Base-by-base conservation (phyloP, 495 filamentous ascomycete species). In the Chaetomium tenue region DNA sequence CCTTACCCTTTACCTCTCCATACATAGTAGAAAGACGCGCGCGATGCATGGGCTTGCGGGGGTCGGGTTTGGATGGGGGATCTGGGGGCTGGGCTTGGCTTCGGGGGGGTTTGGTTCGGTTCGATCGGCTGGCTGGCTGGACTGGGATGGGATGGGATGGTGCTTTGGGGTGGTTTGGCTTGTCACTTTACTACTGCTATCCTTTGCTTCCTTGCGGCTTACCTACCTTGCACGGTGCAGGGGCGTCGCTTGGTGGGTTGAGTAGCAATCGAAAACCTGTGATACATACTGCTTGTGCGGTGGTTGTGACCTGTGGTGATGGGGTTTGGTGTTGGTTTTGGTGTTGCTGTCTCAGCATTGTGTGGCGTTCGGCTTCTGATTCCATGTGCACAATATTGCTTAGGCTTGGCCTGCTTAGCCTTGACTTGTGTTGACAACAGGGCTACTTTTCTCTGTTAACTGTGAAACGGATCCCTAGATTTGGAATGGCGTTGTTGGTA, bases 21-120 rank as follows among this genome's bases (percentile, higher is more conserved):
- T 37, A 37, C 33, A 37, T 37, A 50, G 18, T 50, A 50, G 46
- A 50, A n/a, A 50, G 46, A 50, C 46, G 46, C 46, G 46, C 46
- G 46, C 46, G 46, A 50, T 50, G 46, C 46, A 50, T 50, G 46
- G 46, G 46, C 46, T 25, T 22, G 7, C 5, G 26, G 25, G 44
- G 44, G 46, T 23, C 11, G 46, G 46, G 8, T 39, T 60, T 37
- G 33, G 33, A 37, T 37, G 33, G 33, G 33, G 6, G 33, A 7
- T 37, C 33, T 30, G 28, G 28, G 33, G 33, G 33, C 28, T 30
- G 2, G 28, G 28, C 28, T 12, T 37, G 33, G 33, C 33, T 37
- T 37, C 5, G 33, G 33, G 33, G 33, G 12, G 59, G 22, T 26
- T 47, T 22, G 23, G 6, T 33, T 6, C 3, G 28, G 28, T 40